Evolutionary conservation across 2,329 filamentous ascomycete species (phyloP).

Genomic region (Simplicillium sp.): DNA sequence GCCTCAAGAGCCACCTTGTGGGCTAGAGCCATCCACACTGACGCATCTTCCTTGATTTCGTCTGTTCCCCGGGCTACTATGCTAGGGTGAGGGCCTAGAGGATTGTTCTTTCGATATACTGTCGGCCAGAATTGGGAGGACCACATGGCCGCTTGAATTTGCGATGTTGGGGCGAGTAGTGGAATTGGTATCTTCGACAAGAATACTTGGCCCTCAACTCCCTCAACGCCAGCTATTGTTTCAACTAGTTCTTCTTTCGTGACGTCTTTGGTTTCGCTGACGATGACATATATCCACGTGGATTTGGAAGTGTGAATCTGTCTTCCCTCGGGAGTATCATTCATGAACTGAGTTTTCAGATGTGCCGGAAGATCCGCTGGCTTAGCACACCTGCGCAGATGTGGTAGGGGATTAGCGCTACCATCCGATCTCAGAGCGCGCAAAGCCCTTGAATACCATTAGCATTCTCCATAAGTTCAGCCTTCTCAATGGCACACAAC

Average conservation of each 20-base stretch:
- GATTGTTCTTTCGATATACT: slow-evolving; percentile 79
- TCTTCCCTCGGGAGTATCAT: slow-evolving; percentile 42
- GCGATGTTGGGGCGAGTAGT: slow-evolving; percentile 63
- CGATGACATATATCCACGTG: slow-evolving; percentile 49
- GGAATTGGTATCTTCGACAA: slow-evolving; percentile 61
- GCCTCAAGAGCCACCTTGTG: slow-evolving; percentile 52
- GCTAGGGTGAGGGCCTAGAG: slow-evolving; percentile 73
- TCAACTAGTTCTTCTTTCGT: slow-evolving; percentile 41
- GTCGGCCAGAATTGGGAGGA: slow-evolving; percentile 73
- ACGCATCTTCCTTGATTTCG: slow-evolving; percentile 55
- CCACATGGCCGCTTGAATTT: slow-evolving; percentile 66
- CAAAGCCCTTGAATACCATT: slow-evolving; percentile 34
- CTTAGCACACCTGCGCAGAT: slow-evolving; percentile 71
- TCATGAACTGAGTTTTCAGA: slow-evolving; percentile 53
- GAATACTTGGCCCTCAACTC: slow-evolving; percentile 42
- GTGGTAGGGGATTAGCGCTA: slow-evolving; percentile 55
- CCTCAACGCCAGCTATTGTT: slow-evolving; percentile 37
- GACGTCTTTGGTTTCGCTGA: slow-evolving; percentile 42
- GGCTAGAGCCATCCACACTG: slow-evolving; percentile 60
- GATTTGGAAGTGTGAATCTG: slow-evolving; percentile 51
- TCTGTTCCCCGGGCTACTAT: slow-evolving; percentile 61
- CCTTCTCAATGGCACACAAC: slow-evolving; percentile 18
- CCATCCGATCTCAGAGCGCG: slow-evolving; percentile 48
- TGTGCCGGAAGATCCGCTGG: slow-evolving; percentile 57
- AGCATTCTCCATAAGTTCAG: slow-evolving; percentile 4